Base-by-base conservation (phyloP, 768 basidiomycete species). In the Leccinum olivaceopallidum region DNA sequence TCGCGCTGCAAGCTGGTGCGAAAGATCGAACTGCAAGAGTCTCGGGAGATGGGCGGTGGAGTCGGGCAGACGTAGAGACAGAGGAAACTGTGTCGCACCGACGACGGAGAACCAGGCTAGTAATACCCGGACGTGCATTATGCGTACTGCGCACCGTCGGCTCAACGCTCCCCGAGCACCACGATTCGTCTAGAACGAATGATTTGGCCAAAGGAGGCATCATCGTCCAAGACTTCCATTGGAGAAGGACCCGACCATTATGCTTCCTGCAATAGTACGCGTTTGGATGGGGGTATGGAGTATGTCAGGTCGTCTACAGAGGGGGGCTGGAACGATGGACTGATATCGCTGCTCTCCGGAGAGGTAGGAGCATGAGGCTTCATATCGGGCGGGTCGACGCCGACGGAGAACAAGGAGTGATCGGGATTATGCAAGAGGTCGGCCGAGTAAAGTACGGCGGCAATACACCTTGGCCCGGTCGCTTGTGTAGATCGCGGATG, bases 221-320 rank as follows among this genome's bases (percentile, higher is more conserved):
- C 39, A 86, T 78, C 20, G 80, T 77, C 13, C 88, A 86, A 14
- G 82, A 81, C 63, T 84, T 85, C 87, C 88, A 90, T 42, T 77
- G 79, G 16, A 93, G 77, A 42, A 94, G 81, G 36, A 92, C 83
- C 92, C 92, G 94, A 6, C 88, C 87, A 64, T 93, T 90, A 59
- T 93, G 89, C 69, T 85, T 86, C 24, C 85, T 83, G 68, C 91
- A 94, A 69, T 89, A 94, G 70, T 90, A 90, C 14, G 89, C 90
- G 65, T 90, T 84, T 5, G 92, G 87, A 69, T 94, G 24, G 91
- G 13, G 92, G 92, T 32, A 90, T 79, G 32, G 90, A 81, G 16
- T 80, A 83, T n/a, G 80, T 82, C 6, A 87, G 77, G 65, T 92
- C 89, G 37, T 85, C 83, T 59, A 80, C 77, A n/a, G 85, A 78